Evolutionary conservation across 148 eudicot genomes (phyloP).

Genomic region (Camellia granthamiana): DNA sequence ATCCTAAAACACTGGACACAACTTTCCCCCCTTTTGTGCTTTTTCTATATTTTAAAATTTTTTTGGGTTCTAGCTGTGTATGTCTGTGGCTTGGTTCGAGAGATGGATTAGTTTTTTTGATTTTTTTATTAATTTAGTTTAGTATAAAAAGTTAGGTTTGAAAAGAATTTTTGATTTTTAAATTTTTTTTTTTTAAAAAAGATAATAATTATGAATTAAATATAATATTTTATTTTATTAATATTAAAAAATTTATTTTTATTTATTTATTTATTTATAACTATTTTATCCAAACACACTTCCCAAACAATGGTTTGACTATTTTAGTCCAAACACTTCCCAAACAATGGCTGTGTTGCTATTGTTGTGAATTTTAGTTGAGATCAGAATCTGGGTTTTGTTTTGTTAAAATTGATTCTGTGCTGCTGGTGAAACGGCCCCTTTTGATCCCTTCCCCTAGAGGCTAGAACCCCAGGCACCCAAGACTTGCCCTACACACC

Average conservation of each 20-base stretch:
- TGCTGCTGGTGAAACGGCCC: conserved; percentile 30
- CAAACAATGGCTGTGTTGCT: background rate
- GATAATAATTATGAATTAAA: no score
- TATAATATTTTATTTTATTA: no score
- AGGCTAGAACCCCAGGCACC: conserved; percentile 27
- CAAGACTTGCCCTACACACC: conserved; percentile 33
- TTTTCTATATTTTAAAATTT: background rate
- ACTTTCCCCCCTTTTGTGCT: background rate
- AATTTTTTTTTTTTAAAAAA: no score
- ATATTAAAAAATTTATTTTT: no score
- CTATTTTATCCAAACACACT: no score
- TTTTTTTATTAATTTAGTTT: no score
- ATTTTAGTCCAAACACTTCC: no score
- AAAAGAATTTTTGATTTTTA: no score
- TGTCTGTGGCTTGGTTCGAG: background rate
- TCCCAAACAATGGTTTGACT: no score
- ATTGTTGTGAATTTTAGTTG: conserved; percentile 14
- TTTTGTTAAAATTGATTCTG: conserved; percentile 27
- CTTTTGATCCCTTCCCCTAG: conserved; percentile 54
- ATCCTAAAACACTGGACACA: background rate
- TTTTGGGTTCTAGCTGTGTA: background rate
- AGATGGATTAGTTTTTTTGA: no score
- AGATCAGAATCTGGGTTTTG: conserved; percentile 31
- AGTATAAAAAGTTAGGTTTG: no score
- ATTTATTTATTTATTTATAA: no score